phyloP scores from a whole-genome alignment of 305 asterid species.

The Solanum hybrid region DNA sequence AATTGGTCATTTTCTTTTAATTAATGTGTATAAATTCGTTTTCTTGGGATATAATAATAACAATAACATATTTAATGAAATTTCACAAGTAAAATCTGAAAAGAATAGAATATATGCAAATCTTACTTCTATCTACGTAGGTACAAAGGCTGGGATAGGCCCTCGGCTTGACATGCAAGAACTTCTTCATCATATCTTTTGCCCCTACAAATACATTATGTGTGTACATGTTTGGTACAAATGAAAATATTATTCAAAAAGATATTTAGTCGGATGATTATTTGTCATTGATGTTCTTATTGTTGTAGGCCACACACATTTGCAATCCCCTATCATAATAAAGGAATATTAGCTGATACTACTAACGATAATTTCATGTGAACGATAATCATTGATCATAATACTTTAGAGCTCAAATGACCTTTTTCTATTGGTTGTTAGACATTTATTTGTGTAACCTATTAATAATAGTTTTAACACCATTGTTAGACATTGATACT shows the following conservation, averaged over 20 bases:
- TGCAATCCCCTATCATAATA: background rate
- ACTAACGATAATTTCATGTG: no score
- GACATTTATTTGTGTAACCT: no score
- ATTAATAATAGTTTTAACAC: background rate
- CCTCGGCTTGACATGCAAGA: background rate
- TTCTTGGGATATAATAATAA: background rate
- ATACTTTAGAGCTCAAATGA: no score
- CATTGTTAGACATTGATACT: background rate
- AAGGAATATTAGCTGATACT: no score
- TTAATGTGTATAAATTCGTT: background rate
- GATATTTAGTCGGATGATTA: background rate
- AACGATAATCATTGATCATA: no score
- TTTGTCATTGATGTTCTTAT: background rate
- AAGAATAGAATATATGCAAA: no score
- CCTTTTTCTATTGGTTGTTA: no score
- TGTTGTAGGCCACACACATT: background rate
- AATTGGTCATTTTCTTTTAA: background rate
- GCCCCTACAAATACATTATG: background rate
- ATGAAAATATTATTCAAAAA: no score
- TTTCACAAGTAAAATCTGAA: background rate
- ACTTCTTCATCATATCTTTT: background rate
- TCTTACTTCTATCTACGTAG: no score
- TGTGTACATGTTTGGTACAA: background rate
- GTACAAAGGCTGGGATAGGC: background rate
- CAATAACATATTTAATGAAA: no score